Conservation (phyloP, 192 early-diverging fungal species). For the Entomortierella beljakovae region DNA sequence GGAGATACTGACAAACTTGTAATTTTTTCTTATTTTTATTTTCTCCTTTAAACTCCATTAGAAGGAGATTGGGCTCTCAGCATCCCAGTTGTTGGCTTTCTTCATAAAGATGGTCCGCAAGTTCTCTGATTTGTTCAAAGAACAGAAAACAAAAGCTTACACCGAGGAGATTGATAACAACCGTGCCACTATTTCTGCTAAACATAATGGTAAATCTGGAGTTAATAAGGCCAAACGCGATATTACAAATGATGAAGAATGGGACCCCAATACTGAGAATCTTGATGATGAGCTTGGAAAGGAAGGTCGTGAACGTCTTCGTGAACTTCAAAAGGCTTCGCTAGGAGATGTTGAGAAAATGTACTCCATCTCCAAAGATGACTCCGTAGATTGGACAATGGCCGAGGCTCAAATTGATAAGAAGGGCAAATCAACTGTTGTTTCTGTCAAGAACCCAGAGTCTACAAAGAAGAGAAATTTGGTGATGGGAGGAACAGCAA, state of each 20-base stretch:
- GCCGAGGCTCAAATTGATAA: conserved; percentile 75
- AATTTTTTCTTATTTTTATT: background rate
- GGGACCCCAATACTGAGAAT: conserved; percentile 84
- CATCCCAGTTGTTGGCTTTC: conserved; percentile 89
- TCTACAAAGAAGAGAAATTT: conserved; percentile 66
- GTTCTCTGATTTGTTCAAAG: conserved; percentile 74
- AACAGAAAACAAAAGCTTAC: conserved; percentile 67
- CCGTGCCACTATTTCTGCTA: conserved; percentile 50
- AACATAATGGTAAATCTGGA: conserved; percentile 27
- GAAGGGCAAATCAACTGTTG: conserved; percentile 69
- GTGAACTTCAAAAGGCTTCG: conserved; percentile 60
- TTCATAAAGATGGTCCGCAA: conserved; percentile 96
- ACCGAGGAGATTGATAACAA: conserved; percentile 51
- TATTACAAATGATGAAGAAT: conserved; percentile 80
- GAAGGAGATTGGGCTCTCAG: conserved; percentile 86
- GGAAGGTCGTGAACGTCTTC: conserved; percentile 81
- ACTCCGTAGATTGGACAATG: conserved; percentile 77
- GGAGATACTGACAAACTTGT: background rate
- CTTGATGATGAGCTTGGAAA: conserved; percentile 89
- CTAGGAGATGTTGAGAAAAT: conserved; percentile 38
- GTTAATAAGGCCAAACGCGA: conserved; percentile 57
- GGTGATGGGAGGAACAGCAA: conserved; percentile 57
- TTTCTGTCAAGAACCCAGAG: conserved; percentile 80
- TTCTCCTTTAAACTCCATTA: conserved; percentile 30
- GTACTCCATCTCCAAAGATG: conserved; percentile 28